Evolutionary conservation across 176 grass and related monocot species (phyloP).

Genomic region (Musa schizocarpa): DNA sequence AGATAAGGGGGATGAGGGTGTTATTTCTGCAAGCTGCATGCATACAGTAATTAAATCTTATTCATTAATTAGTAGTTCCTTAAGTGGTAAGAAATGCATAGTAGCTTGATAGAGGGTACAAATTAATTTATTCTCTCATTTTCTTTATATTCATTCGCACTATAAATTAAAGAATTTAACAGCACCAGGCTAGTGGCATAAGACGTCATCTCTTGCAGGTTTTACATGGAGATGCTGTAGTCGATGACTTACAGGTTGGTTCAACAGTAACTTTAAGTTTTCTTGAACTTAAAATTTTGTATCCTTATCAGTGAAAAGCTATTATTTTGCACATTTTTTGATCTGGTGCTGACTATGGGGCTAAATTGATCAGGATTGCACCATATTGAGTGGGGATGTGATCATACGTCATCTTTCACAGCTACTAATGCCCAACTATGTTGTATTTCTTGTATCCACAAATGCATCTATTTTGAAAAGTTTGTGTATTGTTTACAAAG

Average conservation of each 20-base stretch:
- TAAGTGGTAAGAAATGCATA: neutral
- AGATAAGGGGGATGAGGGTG: too few species aligned
- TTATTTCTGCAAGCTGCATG: neutral
- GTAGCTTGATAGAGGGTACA: neutral
- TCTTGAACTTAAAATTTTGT: neutral
- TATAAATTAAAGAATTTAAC: neutral
- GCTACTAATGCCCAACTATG: conserved; percentile 63
- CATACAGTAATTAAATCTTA: neutral
- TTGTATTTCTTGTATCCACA: conserved; percentile 80
- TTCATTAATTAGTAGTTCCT: neutral
- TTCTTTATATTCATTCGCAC: neutral
- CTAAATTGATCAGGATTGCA: conserved; percentile 74
- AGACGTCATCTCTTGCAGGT: conserved; percentile 34
- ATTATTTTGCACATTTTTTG: neutral
- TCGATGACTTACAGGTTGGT: conserved; percentile 69
- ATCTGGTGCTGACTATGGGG: conserved; percentile 29
- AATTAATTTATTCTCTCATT: neutral
- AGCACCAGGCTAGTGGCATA: neutral
- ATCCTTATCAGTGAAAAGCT: neutral
- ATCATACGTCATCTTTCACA: conserved; percentile 95
- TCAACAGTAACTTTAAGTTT: neutral
- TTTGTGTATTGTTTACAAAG: neutral
- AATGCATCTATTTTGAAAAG: neutral
- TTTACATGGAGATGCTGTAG: conserved; percentile 92
- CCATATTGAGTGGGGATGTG: conserved; percentile 88